Conservation (phyloP, 306 rosid species). For the Sesbania bispinosa region DNA sequence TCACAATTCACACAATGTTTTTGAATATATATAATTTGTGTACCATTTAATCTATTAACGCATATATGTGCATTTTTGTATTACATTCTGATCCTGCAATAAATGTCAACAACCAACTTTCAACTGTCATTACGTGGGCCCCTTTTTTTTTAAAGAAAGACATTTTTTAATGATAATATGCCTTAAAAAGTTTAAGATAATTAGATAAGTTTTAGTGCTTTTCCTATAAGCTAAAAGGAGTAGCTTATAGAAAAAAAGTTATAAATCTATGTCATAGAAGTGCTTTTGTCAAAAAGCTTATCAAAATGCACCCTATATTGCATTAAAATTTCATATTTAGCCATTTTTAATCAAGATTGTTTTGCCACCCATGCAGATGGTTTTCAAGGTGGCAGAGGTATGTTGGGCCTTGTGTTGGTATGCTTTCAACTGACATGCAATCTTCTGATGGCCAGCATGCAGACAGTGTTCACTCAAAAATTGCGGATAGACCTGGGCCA, state of each 20-base stretch:
- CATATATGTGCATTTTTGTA: not conserved
- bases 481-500: conserved; percentile 70
- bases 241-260: not conserved
- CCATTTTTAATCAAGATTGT: conserved; percentile 23
- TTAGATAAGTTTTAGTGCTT: not conserved
- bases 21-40: not conserved
- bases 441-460: conserved; percentile 46
- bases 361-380: conserved; percentile 60
- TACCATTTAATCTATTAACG: not conserved
- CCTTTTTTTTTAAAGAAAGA: not conserved
- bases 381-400: conserved; percentile 80
- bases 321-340: not conserved
- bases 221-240: not conserved
- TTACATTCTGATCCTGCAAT: conserved; percentile 6
- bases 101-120: not conserved
- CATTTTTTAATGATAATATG: not conserved
- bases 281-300: not conserved
- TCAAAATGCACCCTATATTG: not conserved
- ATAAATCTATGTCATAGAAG: not conserved
- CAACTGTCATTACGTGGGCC: not conserved
- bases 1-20: not conserved
- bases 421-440: conserved; percentile 39
- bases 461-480: conserved; percentile 29
- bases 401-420: conserved; percentile 53
- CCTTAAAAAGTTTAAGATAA: not conserved